Conservation (phyloP, 345 rosid species). For the Bruguiera sexangula region DNA sequence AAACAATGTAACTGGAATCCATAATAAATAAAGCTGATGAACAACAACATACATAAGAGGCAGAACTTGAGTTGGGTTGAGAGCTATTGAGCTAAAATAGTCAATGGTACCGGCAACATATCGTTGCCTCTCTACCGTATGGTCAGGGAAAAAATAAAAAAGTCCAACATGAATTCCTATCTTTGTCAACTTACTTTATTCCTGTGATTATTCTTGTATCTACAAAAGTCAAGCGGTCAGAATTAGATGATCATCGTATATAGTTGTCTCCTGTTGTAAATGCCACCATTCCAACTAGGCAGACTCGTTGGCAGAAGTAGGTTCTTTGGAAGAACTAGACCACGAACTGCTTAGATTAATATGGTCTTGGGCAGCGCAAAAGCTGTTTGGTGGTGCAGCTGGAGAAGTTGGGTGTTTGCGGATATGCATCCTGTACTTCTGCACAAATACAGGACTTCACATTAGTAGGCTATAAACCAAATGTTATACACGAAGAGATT, state of each 20-base stretch:
- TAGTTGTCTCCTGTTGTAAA: conserved; percentile 8
- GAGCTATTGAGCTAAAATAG: neutral
- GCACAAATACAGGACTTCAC: neutral
- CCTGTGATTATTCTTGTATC: conserved; percentile 4
- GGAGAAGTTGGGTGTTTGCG: conserved; percentile 19
- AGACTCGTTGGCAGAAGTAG: neutral
- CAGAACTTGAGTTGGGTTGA: neutral
- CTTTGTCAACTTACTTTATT: conserved; percentile 11
- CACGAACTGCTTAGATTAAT: neutral
- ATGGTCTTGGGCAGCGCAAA: conserved; percentile 13
- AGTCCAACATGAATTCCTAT: conserved; percentile 10
- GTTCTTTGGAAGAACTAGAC: conserved; percentile 18
- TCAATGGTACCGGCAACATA: neutral
- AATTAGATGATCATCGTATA: conserved; percentile 13
- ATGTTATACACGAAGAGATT: neutral
- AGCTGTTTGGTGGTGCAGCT: conserved; percentile 13
- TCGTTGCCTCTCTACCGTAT: conserved; percentile 8
- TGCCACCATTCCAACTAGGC: conserved; percentile 15
- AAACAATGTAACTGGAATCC: neutral
- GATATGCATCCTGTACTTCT: conserved; percentile 29
- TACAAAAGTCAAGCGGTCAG: conserved; percentile 23
- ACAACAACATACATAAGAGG: no score
- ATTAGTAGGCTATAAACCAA: neutral
- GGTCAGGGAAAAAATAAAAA: neutral
- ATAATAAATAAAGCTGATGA: no score